phyloP scores from a whole-genome alignment of 202 grass and related monocot species.

The Panicum virgatum region DNA sequence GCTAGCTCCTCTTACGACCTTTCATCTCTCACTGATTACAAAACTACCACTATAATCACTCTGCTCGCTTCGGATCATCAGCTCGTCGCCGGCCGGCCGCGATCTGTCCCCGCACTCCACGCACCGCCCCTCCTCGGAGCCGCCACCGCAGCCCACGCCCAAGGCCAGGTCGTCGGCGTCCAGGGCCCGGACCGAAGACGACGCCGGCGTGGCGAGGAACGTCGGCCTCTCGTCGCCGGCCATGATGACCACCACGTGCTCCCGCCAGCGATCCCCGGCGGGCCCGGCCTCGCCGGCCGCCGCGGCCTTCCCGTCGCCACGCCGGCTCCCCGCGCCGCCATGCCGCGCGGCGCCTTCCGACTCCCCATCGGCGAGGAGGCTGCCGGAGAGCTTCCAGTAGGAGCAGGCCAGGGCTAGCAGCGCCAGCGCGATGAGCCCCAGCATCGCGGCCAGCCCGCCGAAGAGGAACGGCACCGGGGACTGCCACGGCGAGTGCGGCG shows the following conservation, averaged over 20 bases:
- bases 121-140: constrained; percentile 24
- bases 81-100: constrained; percentile 15
- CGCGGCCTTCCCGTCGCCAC: constrained; percentile 21
- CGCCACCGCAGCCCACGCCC: not conserved
- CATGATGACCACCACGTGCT: constrained; percentile 75
- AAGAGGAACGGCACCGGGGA: constrained; percentile 90
- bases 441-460: constrained; percentile 76
- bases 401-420: constrained; percentile 78
- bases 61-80: constrained; percentile 21
- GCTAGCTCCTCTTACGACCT: not conserved
- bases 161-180: not conserved
- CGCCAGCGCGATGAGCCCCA: constrained; percentile 81
- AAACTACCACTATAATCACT: not conserved
- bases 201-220: constrained; percentile 53
- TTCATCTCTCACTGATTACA: constrained; percentile 1
- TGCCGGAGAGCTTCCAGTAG: constrained; percentile 70
- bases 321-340: not conserved
- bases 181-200: not conserved
- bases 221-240: constrained; percentile 67
- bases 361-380: constrained; percentile 31
- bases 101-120: constrained; percentile 27
- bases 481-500: constrained; percentile 45
- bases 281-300: not conserved
- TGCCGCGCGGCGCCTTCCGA: not conserved
- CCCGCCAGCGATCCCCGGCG: not conserved